phyloP scores from a whole-genome alignment of 345 rosid genomes.

The Bruguiera sexangula region DNA sequence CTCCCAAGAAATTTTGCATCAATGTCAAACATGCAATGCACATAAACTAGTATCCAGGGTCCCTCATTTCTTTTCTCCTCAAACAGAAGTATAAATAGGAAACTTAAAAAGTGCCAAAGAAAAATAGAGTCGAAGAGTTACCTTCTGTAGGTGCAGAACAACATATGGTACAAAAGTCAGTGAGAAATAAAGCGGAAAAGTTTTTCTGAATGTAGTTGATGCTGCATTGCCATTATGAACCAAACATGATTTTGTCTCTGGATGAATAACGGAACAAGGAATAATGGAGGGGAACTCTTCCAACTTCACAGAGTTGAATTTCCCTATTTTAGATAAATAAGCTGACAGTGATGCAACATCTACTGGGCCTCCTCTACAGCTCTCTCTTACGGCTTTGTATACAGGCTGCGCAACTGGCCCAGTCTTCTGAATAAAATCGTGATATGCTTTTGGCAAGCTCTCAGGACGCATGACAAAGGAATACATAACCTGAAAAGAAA shows the following conservation, averaged over 20 bases:
- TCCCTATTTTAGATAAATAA: slow-evolving; percentile 51
- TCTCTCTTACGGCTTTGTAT: slow-evolving; percentile 86
- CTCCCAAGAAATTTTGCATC: slow-evolving; percentile 1
- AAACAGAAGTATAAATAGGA: slow-evolving; percentile 6
- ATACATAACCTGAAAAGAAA: slow-evolving; percentile 66
- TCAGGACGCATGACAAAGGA: slow-evolving; percentile 92
- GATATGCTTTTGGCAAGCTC: slow-evolving; percentile 94
- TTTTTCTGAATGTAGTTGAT: slow-evolving; percentile 89
- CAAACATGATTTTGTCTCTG: slow-evolving; percentile 69
- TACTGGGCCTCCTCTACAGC: slow-evolving; percentile 85
- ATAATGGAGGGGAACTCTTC: slow-evolving; percentile 78
- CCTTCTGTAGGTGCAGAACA: slow-evolving; percentile 89
- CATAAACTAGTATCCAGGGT: neutral
- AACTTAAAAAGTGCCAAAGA: neutral
- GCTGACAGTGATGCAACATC: slow-evolving; percentile 70
- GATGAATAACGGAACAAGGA: slow-evolving; percentile 93
- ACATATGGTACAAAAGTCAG: slow-evolving; percentile 96
- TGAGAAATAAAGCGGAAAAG: slow-evolving; percentile 96
- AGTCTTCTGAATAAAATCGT: slow-evolving; percentile 92
- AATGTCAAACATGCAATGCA: neutral
- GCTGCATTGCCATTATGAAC: slow-evolving; percentile 82
- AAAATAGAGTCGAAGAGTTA: slow-evolving; percentile 29
- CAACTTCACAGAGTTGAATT: slow-evolving; percentile 49
- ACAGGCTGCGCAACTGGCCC: slow-evolving; percentile 91
- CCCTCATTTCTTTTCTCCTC: neutral